These are phyloP conservation scores for Penicillium italicum DNA, from an alignment of 2,329 filamentous ascomycete genomes.

Conservation along the genomic window DNA sequence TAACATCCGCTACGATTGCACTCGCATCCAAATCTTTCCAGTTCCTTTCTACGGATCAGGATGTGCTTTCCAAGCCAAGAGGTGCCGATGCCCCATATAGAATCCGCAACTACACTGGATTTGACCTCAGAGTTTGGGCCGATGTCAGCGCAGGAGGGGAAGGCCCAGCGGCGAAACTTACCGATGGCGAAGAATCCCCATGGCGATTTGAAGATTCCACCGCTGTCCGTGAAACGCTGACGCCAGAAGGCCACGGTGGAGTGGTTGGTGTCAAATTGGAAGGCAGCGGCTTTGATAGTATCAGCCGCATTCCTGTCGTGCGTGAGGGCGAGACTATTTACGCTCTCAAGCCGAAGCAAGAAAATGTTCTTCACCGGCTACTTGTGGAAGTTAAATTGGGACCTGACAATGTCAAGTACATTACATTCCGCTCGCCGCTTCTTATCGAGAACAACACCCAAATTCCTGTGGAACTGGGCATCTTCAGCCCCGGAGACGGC, in stretches of 20 bases:
- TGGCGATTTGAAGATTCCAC: constrained; percentile 98
- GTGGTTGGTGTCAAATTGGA: constrained; percentile 81
- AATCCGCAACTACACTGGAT: constrained; percentile 93
- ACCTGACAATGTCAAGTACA: constrained; percentile 95
- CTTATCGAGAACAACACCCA: constrained; percentile 95
- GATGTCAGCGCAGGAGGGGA: constrained; percentile 68
- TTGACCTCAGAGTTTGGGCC: constrained; percentile 79
- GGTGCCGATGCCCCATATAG: constrained; percentile 88
- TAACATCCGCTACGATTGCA: constrained; percentile 92
- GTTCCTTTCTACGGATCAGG: constrained; percentile 82
- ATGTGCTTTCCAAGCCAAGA: constrained; percentile 88
- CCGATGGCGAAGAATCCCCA: constrained; percentile 84
- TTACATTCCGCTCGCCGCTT: constrained; percentile 88
- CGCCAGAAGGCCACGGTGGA: constrained; percentile 75
- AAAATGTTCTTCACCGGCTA: constrained; percentile 80
- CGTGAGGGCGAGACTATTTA: constrained; percentile 94
- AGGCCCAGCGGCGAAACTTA: constrained; percentile 66
- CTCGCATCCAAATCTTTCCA: constrained; percentile 88
- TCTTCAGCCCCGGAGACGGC: constrained; percentile 82
- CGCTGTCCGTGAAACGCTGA: constrained; percentile 89
- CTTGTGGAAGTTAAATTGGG: constrained; percentile 89
- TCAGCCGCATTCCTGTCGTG: constrained; percentile 83
- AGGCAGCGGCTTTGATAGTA: constrained; percentile 86
- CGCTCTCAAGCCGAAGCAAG: constrained; percentile 79
- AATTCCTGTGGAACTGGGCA: constrained; percentile 88